These are phyloP conservation scores for Lactarius psammicola DNA, from an alignment of 768 basidiomycete species.

Conservation along the genomic window DNA sequence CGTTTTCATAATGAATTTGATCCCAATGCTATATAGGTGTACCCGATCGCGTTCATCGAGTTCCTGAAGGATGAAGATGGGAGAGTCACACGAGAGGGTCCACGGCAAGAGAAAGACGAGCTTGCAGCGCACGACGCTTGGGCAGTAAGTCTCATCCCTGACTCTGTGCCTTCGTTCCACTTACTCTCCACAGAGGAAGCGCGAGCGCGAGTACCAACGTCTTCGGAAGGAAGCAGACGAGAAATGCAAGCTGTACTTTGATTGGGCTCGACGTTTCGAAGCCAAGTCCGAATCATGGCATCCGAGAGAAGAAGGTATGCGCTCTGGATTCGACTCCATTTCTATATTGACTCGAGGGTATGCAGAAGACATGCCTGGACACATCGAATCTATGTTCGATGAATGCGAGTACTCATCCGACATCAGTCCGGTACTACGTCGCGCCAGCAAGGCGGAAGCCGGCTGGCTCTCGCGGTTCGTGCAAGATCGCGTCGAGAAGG, in stretches of 20 bases:
- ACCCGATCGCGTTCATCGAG: slow-evolving; percentile 81
- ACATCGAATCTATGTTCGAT: slow-evolving; percentile 36
- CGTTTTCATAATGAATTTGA: slow-evolving; percentile 5
- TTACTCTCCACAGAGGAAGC: slow-evolving; percentile 45
- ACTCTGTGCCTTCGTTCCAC: background rate
- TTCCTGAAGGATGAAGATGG: slow-evolving; percentile 52
- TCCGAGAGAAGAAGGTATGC: slow-evolving; percentile 28
- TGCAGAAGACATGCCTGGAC: slow-evolving; percentile 32
- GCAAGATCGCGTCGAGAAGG: slow-evolving; percentile 46
- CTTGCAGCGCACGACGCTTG: slow-evolving; percentile 56
- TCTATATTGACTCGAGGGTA: background rate
- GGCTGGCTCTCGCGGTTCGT: slow-evolving; percentile 62
- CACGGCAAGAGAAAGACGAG: slow-evolving; percentile 72
- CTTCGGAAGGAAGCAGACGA: slow-evolving; percentile 58
- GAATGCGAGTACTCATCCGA: slow-evolving; percentile 22
- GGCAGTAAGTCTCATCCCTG: slow-evolving; percentile 51
- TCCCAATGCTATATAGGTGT: slow-evolving; percentile 42
- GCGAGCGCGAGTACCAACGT: slow-evolving; percentile 57
- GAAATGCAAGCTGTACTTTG: slow-evolving; percentile 50
- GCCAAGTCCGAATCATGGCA: slow-evolving; percentile 46
- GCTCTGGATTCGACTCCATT: background rate
- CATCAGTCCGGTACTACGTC: slow-evolving; percentile 16
- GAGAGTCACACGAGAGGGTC: slow-evolving; percentile 52
- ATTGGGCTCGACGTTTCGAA: slow-evolving; percentile 66
- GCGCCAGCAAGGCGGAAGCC: slow-evolving; percentile 42